Conservation (phyloP, 768 basidiomycete species). For the Suillus plorans region DNA sequence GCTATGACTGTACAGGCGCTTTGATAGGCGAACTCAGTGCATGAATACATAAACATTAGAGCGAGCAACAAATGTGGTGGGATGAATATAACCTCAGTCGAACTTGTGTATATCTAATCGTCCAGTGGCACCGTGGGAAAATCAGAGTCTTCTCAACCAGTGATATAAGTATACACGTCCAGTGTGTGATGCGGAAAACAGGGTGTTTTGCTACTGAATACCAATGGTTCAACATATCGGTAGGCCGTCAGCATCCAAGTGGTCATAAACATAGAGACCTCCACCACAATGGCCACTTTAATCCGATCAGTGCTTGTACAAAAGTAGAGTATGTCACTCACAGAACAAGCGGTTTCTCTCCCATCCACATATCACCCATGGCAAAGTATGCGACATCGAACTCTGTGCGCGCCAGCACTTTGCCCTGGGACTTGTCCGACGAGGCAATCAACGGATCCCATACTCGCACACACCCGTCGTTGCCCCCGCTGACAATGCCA, state of each 20-base stretch:
- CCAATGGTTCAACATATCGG: not conserved
- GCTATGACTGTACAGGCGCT: not conserved
- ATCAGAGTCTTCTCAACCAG: not conserved
- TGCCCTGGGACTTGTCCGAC: slow-evolving; percentile 42
- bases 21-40: not conserved
- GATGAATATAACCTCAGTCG: not conserved
- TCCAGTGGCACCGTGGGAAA: not conserved
- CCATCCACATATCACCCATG: slow-evolving; percentile 51
- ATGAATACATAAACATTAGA: not conserved
- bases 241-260: slow-evolving; percentile 21
- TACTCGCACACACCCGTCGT: slow-evolving; percentile 69
- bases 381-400: slow-evolving; percentile 61
- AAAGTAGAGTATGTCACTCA: slow-evolving; percentile 33
- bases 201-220: not conserved
- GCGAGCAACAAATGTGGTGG: not conserved
- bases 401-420: slow-evolving; percentile 48
- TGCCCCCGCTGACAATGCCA: slow-evolving; percentile 61
- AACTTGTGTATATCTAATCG: not conserved
- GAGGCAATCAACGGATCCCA: slow-evolving; percentile 58
- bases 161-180: not conserved
- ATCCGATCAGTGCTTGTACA: not conserved
- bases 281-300: slow-evolving; percentile 51
- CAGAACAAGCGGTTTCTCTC: slow-evolving; percentile 61
- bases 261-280: slow-evolving; percentile 46
- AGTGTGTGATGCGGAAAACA: not conserved